A percentile compares a stretch with the other conserved stretches of the same genome.
Evolutionary conservation across 108 stramenopile species (phyloP).

Genomic region (Seminavis robusta): DNA sequence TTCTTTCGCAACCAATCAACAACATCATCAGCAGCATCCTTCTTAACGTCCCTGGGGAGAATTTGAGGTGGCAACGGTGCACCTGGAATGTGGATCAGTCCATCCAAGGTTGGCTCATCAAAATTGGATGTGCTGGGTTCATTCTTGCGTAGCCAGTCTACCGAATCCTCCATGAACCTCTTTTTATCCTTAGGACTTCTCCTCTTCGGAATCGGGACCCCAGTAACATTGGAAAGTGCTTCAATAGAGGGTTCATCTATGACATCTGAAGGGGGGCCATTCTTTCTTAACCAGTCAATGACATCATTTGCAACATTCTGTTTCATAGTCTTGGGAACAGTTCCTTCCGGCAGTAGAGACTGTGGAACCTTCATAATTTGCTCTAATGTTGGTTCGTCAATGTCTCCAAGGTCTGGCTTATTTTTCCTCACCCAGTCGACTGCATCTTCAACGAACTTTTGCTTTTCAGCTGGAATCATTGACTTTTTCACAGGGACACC

Average conservation of each 20-base stretch:
- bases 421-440: conserved; percentile 6
- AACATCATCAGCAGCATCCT: not conserved
- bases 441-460: conserved; percentile 2
- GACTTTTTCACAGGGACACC: not conserved
- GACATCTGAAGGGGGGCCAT: not conserved
- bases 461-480: not conserved
- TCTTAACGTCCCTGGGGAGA: conserved; percentile 8
- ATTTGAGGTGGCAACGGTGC: not conserved
- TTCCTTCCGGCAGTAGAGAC: not conserved
- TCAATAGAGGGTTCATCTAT: not conserved
- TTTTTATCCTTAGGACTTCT: conserved; percentile 5
- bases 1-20: conserved; percentile 4
- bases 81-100: conserved; percentile 4
- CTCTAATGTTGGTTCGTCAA: conserved; percentile 1
- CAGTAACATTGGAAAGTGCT: not conserved
- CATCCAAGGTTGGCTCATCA: conserved; percentile 9
- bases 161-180: conserved; percentile 16
- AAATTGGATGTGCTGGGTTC: not conserved
- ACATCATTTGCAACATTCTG: conserved; percentile 1
- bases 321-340: not conserved
- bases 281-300: not conserved
- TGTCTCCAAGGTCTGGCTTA: not conserved
- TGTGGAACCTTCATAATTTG: conserved; percentile 1
- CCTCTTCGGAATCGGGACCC: conserved; percentile 1
- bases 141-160: conserved; percentile 32